Evolutionary conservation across 306 rosid species (phyloP).

Genomic region (Erythrophleum fordii): DNA sequence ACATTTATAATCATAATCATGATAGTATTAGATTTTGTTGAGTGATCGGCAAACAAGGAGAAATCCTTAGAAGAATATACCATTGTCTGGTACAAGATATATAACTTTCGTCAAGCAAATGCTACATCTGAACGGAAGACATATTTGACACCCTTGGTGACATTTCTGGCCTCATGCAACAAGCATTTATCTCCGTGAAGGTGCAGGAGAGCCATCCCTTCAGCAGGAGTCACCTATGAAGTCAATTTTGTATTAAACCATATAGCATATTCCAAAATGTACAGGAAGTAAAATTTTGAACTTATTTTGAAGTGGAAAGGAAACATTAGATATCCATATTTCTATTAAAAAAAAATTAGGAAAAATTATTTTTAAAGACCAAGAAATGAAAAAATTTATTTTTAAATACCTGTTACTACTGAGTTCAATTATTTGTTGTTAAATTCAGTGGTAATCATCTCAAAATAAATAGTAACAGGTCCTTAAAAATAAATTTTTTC

Average conservation of each 20-base stretch:
- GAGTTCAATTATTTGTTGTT: no score
- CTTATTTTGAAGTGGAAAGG: not conserved
- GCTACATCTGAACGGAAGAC: slow-evolving; percentile 85
- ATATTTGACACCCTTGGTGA: slow-evolving; percentile 79
- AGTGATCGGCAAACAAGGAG: slow-evolving; percentile 23
- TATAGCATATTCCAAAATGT: slow-evolving; percentile 33
- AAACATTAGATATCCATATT: slow-evolving; percentile 7
- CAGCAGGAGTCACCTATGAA: slow-evolving; percentile 77
- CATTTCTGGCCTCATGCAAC: slow-evolving; percentile 95
- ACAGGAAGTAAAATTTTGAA: not conserved
- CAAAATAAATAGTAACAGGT: no score
- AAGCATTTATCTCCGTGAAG: slow-evolving; percentile 86
- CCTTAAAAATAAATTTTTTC: no score
- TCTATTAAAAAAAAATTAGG: slow-evolving; percentile 8
- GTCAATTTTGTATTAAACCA: slow-evolving; percentile 37
- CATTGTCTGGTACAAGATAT: slow-evolving; percentile 18
- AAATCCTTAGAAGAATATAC: slow-evolving; percentile 37
- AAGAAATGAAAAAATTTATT: no score
- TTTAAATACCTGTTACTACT: no score
- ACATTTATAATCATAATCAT: slow-evolving; percentile 20
- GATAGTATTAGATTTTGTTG: not conserved
- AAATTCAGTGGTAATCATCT: no score
- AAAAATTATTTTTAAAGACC: no score
- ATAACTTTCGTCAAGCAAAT: slow-evolving; percentile 62
- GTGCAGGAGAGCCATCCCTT: slow-evolving; percentile 95